Base-by-base conservation (phyloP, 768 basidiomycete species). In the Podaxis sp. region DNA sequence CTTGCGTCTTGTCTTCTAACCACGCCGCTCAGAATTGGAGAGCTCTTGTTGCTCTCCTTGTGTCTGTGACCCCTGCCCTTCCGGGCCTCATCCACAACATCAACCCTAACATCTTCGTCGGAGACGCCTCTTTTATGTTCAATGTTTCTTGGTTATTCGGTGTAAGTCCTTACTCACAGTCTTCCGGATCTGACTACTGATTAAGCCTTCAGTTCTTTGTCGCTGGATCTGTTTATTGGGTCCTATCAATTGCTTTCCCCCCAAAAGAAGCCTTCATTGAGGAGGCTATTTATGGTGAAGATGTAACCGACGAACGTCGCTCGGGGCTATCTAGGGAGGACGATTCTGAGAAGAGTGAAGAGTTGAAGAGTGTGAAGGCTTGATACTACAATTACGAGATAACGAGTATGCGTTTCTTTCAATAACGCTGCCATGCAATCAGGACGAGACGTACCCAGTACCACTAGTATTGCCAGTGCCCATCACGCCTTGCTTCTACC, bases 61-160 rank as follows among this genome's bases (percentile, higher is more conserved):
- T 85, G 58, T 86, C 90, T 3, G 85, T 93, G 0, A 79, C 85
- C 0, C 90, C 90, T 3, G 87, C 82, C 62, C 69, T 96, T 17
- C 93, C 93, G 0, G 93, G 94, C 2, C 80, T 96, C 55, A 84
- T 90, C 63, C 81, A 85, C 67, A 86, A 85, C 46, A 93, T 96
- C 74, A 88, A 90, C 68, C 72, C 84, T 2, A 76, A 73, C 10
- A 82, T 95, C 69, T 63, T 78, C 0, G 86, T 92, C 28, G 90
- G 90, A 17, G 77, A 83, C 36, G 81, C 80, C 1, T 69, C 69
- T 1, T 81, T 78, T 64, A 71, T 91, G 8, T 93, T 88, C 69
- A 84, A 89, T 69, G 81, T 93, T 64, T 84, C 88, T 2, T 95
- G 88, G 87, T 70, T 94, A 17, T 91, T 87, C 68, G 89, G 89